Percentiles rank a stretch among this genome's conserved stretches.
Evolutionary conservation across 371 early-diverging fungal genomes (phyloP).

Genomic region (Actinomortierella wolfii): DNA sequence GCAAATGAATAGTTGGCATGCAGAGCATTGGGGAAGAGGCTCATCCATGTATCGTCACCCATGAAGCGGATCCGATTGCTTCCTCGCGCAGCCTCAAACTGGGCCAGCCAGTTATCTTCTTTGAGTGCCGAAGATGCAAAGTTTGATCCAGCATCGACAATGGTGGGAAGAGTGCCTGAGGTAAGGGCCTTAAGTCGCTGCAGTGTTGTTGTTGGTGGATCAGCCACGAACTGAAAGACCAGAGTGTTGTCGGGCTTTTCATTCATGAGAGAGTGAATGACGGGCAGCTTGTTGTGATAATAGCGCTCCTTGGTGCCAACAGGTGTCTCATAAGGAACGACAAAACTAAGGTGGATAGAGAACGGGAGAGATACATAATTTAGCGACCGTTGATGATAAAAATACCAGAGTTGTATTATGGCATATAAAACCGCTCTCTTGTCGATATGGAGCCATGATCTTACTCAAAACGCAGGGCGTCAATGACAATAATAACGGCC

Average conservation of each 20-base stretch:
- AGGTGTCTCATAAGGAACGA: conserved; percentile 25
- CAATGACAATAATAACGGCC: conserved; percentile 82
- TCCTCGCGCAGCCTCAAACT: conserved; percentile 46
- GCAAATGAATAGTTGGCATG: conserved; percentile 64
- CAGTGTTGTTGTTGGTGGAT: conserved; percentile 97
- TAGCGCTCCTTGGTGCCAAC: conserved; percentile 35
- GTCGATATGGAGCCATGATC: conserved; percentile 48
- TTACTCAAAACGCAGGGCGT: conserved; percentile 90
- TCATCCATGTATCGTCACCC: conserved; percentile 97
- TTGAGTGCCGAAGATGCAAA: conserved; percentile 83
- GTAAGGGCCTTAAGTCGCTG: conserved; percentile 93
- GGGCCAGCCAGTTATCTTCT: conserved; percentile 87
- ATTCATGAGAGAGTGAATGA: conserved; percentile 58
- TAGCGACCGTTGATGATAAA: neutral
- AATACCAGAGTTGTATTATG: neutral
- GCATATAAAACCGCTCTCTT: no score
- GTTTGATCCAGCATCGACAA: conserved; percentile 93
- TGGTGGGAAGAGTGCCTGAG: conserved; percentile 90
- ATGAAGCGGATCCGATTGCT: conserved; percentile 55
- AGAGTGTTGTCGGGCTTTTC: conserved; percentile 66
- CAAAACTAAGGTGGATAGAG: conserved; percentile 26
- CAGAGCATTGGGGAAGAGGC: conserved; percentile 69
- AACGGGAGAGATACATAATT: neutral
- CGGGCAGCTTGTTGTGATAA: conserved; percentile 80
- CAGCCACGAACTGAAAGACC: conserved; percentile 86